Conservation (phyloP, 2,329 filamentous ascomycete genomes). For the Ascocoryne sarcoides region DNA sequence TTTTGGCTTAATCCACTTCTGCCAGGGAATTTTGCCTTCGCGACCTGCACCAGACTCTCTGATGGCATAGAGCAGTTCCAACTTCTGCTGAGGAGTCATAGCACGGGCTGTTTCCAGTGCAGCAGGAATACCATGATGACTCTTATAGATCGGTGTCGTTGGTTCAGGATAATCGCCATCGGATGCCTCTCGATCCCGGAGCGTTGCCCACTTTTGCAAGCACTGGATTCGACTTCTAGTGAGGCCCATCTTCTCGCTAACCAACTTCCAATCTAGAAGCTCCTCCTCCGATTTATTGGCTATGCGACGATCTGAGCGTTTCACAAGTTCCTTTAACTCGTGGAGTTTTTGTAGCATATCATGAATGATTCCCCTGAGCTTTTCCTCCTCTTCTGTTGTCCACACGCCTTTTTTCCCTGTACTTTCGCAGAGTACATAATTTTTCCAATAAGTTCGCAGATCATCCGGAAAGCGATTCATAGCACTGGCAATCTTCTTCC, state of each 20-base stretch:
- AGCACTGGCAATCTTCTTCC: conserved; percentile 51
- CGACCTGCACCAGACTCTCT: conserved; percentile 31
- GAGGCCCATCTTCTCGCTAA: conserved; percentile 53
- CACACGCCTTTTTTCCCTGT: conserved; percentile 45
- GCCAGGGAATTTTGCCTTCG: conserved; percentile 44
- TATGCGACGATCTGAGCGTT: conserved; percentile 25
- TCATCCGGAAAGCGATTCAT: conserved; percentile 59
- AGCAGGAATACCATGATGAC: too few relatives aligned
- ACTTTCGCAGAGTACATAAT: conserved; percentile 53
- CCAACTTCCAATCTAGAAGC: conserved; percentile 55
- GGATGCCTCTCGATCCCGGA: conserved; percentile 20
- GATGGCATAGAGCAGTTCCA: conserved; percentile 36
- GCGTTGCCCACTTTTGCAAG: conserved; percentile 52
- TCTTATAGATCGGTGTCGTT: conserved; percentile 19
- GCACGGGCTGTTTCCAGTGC: conserved; percentile 33
- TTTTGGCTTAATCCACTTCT: conserved; percentile 33
- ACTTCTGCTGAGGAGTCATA: conserved; percentile 38
- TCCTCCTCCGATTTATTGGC: conserved; percentile 38
- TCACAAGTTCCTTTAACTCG: conserved; percentile 21
- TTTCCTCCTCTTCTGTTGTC: conserved; percentile 49
- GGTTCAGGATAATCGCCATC: conserved; percentile 13
- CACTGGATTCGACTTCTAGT: conserved; percentile 60
- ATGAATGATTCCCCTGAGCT: conserved; percentile 37
- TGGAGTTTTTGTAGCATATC: conserved; percentile 43
- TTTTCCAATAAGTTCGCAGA: conserved; percentile 61